These are phyloP conservation scores for Mycosphaerella arachidis DNA, from an alignment of 2,329 filamentous ascomycete genomes.

Conservation along the genomic window DNA sequence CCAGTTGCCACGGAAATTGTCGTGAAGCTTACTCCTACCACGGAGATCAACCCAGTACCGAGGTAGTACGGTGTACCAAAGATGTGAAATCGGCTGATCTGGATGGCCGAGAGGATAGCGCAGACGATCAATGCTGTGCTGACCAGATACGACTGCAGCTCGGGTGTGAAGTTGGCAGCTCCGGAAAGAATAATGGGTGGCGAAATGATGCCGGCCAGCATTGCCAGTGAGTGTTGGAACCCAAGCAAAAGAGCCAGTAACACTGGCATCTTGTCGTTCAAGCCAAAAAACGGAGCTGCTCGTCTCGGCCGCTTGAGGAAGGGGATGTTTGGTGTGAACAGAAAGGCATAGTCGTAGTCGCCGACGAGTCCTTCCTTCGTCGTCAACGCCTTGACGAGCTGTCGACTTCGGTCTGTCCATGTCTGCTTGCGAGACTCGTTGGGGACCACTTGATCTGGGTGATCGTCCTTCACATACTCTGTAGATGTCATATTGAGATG, in stretches of 20 bases:
- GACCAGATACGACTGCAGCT: slow-evolving; percentile 69
- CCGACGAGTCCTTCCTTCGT: slow-evolving; percentile 68
- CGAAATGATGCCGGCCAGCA: slow-evolving; percentile 66
- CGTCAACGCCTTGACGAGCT: slow-evolving; percentile 44
- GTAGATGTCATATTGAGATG: slow-evolving; percentile 19
- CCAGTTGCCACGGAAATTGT: slow-evolving; percentile 70
- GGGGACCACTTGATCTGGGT: slow-evolving; percentile 45
- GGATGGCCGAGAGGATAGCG: slow-evolving; percentile 67
- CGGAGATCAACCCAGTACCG: slow-evolving; percentile 74
- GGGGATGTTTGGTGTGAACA: slow-evolving; percentile 76
- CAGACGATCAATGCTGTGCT: slow-evolving; percentile 75
- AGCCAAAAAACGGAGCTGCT: slow-evolving; percentile 76
- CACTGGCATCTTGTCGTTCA: slow-evolving; percentile 73
- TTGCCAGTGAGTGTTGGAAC: slow-evolving; percentile 73
- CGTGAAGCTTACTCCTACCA: slow-evolving; percentile 73
- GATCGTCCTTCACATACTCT: slow-evolving; percentile 36
- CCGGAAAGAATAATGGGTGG: slow-evolving; percentile 69
- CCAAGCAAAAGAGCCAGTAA: slow-evolving; percentile 69
- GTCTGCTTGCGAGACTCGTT: slow-evolving; percentile 38
- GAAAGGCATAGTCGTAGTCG: slow-evolving; percentile 82
- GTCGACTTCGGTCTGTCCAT: slow-evolving; percentile 38
- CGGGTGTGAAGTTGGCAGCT: slow-evolving; percentile 59
- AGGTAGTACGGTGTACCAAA: slow-evolving; percentile 67
- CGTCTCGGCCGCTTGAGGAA: slow-evolving; percentile 64
- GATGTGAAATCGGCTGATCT: slow-evolving; percentile 74